Percentiles rank a stretch among this genome's conserved stretches.
These are phyloP conservation scores for Gracilaria caudata DNA, from an alignment of 23 red algal genomes.

Conservation along the genomic window DNA sequence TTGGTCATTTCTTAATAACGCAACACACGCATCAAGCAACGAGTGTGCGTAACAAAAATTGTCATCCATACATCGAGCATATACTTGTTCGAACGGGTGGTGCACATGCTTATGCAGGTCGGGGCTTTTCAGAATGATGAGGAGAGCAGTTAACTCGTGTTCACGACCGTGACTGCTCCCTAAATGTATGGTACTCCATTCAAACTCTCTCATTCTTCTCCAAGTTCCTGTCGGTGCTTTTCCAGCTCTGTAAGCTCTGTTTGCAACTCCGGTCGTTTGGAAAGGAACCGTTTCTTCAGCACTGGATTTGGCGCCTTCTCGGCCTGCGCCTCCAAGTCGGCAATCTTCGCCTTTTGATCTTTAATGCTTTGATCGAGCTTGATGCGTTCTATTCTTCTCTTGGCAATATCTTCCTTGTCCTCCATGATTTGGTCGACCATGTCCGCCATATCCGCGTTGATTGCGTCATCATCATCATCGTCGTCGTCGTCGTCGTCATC, in stretches of 20 bases:
- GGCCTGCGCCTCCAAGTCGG: slow-evolving; percentile 54
- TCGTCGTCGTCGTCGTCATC: slow-evolving; percentile 63
- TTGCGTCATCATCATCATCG: slow-evolving; percentile 60
- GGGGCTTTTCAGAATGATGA: background rate
- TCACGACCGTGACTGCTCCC: no score
- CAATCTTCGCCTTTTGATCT: slow-evolving; percentile 65
- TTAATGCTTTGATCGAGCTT: slow-evolving; percentile 64
- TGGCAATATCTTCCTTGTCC: slow-evolving; percentile 58
- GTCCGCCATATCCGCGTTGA: slow-evolving; percentile 32
- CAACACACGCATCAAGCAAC: background rate
- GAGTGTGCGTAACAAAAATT: background rate
- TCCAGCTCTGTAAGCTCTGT: slow-evolving; percentile 55
- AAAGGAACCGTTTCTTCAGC: slow-evolving; percentile 49
- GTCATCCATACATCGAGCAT: background rate
- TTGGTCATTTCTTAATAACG: background rate
- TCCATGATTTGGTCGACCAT: slow-evolving; percentile 46
- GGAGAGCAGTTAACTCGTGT: background rate
- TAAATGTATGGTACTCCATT: background rate
- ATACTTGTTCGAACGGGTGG: background rate
- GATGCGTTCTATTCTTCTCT: slow-evolving; percentile 59
- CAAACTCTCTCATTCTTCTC: slow-evolving; percentile 32
- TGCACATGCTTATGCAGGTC: no score
- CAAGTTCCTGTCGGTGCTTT: slow-evolving; percentile 55
- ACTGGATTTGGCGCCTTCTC: slow-evolving; percentile 56
- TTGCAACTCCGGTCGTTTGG: slow-evolving; percentile 42